Evolutionary conservation across 1,139 yeast species (phyloP).

Genomic region (Ogataea hybrid): DNA sequence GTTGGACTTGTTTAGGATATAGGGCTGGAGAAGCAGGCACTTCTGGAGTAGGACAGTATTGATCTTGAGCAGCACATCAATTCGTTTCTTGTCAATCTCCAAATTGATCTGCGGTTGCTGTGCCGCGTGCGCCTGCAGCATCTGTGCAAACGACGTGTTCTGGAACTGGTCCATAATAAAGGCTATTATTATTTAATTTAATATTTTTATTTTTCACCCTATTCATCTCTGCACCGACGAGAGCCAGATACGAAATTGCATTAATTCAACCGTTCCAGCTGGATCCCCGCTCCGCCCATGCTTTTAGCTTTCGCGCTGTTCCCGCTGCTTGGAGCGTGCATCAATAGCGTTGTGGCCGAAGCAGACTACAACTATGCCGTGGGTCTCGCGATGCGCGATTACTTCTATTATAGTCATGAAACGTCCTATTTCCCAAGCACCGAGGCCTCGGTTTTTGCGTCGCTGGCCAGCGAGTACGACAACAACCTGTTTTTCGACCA

Average conservation of each 20-base stretch:
- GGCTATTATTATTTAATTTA: background rate
- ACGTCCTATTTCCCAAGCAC: conserved; percentile 6
- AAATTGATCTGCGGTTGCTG: conserved; percentile 28
- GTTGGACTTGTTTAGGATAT: conserved; percentile 30
- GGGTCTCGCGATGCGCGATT: conserved; percentile 8
- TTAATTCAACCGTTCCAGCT: background rate
- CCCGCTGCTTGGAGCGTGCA: background rate
- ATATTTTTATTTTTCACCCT: background rate
- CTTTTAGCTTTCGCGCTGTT: background rate
- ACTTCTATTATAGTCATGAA: conserved; percentile 4
- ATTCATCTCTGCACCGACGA: conserved; percentile 1
- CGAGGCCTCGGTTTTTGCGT: conserved; percentile 6
- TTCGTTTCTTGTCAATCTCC: conserved; percentile 41
- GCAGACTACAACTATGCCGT: conserved; percentile 9
- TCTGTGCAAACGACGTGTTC: conserved; percentile 15
- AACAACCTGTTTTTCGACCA: conserved; percentile 8
- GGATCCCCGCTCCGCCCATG: background rate
- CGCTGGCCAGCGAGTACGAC: conserved; percentile 3
- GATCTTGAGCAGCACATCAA: conserved; percentile 49
- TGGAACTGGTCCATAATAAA: conserved; percentile 9
- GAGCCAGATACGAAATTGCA: background rate
- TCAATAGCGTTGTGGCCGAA: conserved; percentile 1
- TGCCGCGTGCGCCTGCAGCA: conserved; percentile 27
- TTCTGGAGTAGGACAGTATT: conserved; percentile 53
- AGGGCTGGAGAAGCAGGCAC: conserved; percentile 34